Base-by-base conservation (phyloP, 257 asterid species). In the Solanum lycopersicoides region DNA sequence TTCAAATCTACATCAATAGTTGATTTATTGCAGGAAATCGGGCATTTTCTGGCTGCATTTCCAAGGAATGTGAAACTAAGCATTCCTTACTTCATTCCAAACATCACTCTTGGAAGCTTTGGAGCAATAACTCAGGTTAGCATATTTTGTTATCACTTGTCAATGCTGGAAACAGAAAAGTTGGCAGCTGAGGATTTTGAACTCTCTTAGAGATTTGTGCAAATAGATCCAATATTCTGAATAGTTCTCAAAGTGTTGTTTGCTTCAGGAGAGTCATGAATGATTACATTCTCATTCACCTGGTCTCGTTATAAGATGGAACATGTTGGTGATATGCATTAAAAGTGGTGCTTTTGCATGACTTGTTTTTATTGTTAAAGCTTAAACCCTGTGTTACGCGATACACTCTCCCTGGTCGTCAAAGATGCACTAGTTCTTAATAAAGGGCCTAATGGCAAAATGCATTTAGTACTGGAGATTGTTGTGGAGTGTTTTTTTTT, bases 51-150 rank as follows among this genome's bases (percentile, higher is more conserved):
- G 88, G 95, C 95, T 86, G 98, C 99, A 35, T 93, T 97, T 89
- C 98, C 98, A 6, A 92, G 96, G 90, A 93, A 93, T 82, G 98
- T 95, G 92, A 93, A 92, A 89, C 91, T 97, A 75, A 94, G 99
- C 92, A 95, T 95, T 91, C 98, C 99, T 71, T 97, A 83, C 89
- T 93, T 97, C 83, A 97, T 97, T 82, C 99, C 99, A 50, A 97
- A 97, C 88, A 95, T 95, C 88, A 95, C 99, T 37, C 94, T 97
- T 60, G 99, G 99, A 89, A 97, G 96, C 91, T 97, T 97, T 94
- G 99, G 99, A 76, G 98, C 99, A 83, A 95, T 97, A 89, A 95
- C 98, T 88, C 99, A 95, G 98, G 98, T 93, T 79, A 88, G 72
- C 41, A 77, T 60, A 41, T 39, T 86, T 86, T n/a, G 35, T 39